These are phyloP conservation scores for Dryas drummondii DNA, from an alignment of 306 rosid species.

Conservation along the genomic window DNA sequence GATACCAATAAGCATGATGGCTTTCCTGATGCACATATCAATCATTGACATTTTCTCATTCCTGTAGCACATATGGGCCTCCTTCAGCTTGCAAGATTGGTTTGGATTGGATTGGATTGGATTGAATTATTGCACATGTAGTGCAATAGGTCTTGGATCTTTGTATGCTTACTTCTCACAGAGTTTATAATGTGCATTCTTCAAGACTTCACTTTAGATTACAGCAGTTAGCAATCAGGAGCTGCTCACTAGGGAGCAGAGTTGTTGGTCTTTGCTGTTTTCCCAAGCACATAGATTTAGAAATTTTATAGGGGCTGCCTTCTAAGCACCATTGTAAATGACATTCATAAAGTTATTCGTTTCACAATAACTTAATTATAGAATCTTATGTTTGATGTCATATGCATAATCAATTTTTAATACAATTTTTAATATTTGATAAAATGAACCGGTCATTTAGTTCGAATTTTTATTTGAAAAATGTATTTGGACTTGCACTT, in stretches of 20 bases:
- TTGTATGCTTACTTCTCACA: no score
- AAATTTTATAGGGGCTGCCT: neutral
- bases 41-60: neutral
- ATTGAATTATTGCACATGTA: neutral
- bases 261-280: neutral
- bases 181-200: no score
- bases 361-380: neutral
- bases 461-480: no score
- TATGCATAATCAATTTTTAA: no score
- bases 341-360: neutral
- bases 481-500: no score
- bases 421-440: no score
- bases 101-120: neutral
- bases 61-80: neutral
- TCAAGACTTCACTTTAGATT: neutral
- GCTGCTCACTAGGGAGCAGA: neutral
- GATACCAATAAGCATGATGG: slow-evolving; percentile 28
- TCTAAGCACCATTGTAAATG: neutral
- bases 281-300: neutral
- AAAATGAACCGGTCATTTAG: no score
- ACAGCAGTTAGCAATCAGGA: neutral
- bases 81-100: neutral
- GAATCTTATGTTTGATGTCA: no score
- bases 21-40: slow-evolving; percentile 40
- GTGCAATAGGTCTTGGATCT: neutral